phyloP scores from a whole-genome alignment of 768 basidiomycete genomes.

The Baorangia bicolor region DNA sequence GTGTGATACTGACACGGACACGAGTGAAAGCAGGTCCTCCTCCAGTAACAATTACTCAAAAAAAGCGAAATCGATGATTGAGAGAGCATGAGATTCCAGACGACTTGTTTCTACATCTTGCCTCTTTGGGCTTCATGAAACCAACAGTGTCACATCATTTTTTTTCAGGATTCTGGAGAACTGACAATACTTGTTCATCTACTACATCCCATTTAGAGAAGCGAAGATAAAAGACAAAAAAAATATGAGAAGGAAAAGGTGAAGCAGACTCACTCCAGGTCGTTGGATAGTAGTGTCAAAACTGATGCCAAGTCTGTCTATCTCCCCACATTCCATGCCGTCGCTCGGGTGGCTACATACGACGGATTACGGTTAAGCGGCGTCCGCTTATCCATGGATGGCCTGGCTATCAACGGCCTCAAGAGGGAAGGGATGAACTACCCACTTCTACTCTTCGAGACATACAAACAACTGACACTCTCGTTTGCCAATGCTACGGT shows the following conservation, averaged over 20 bases:
- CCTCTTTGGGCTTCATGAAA: too few species aligned
- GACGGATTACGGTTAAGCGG: conserved; percentile 71
- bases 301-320: conserved; percentile 47
- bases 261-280: conserved; percentile 30
- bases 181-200: conserved; percentile 74
- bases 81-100: too few species aligned
- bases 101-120: too few species aligned
- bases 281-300: conserved; percentile 26
- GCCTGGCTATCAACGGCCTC: conserved; percentile 65
- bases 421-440: conserved; percentile 48
- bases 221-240: conserved; percentile 18
- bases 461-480: conserved; percentile 38
- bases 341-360: conserved; percentile 71
- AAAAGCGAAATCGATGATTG: too few species aligned
- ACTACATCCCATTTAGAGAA: conserved; percentile 61
- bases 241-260: conserved; percentile 34
- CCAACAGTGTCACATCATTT: too few species aligned
- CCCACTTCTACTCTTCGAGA: conserved; percentile 32
- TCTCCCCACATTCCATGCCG: conserved; percentile 67
- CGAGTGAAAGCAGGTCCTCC: too few species aligned
- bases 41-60: too few species aligned
- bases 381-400: conserved; percentile 69
- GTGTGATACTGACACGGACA: too few species aligned
- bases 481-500: conserved; percentile 59
- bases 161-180: too few species aligned